Conservation (phyloP, 345 rosid genomes). For the Eutrema japonicum region DNA sequence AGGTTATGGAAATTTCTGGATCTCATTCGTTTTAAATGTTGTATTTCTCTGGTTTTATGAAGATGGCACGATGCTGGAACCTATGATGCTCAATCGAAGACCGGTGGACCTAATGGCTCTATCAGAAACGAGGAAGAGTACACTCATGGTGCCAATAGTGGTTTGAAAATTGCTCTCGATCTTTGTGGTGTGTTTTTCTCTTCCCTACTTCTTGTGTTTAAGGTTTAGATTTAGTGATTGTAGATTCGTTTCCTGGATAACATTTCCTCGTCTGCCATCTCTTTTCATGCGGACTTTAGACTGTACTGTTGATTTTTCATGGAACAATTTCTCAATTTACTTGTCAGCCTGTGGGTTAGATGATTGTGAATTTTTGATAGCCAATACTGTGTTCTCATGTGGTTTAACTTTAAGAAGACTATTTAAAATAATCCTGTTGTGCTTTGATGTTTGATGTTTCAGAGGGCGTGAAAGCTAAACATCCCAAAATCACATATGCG, state of each 20-base stretch:
- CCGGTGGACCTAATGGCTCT: slow-evolving; percentile 93
- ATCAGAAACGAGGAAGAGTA: slow-evolving; percentile 84
- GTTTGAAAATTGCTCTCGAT: slow-evolving; percentile 78
- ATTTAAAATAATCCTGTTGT: not conserved
- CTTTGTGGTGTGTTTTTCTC: slow-evolving; percentile 63
- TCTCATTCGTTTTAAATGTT: slow-evolving; percentile 7
- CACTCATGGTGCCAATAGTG: slow-evolving; percentile 74
- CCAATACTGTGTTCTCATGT: not conserved
- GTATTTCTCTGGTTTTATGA: slow-evolving; percentile 19
- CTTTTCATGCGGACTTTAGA: not conserved
- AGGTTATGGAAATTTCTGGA: slow-evolving; percentile 2
- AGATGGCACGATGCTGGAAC: slow-evolving; percentile 99
- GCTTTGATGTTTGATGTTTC: slow-evolving; percentile 36
- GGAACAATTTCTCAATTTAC: not conserved
- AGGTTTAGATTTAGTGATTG: not conserved
- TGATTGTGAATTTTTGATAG: not conserved
- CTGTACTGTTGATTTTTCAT: not conserved
- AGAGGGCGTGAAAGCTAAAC: slow-evolving; percentile 84
- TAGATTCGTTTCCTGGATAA: slow-evolving; percentile 18
- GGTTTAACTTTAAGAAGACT: not conserved
- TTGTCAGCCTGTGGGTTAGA: not conserved
- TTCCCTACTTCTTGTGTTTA: not conserved
- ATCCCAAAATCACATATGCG: slow-evolving; percentile 81
- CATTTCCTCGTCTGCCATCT: not conserved
- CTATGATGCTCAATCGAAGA: slow-evolving; percentile 73